Evolutionary conservation across 2,329 filamentous ascomycete genomes (phyloP), one percentile per base, ranked within the genome.

Genomic region (Colletotrichum sp.): DNA sequence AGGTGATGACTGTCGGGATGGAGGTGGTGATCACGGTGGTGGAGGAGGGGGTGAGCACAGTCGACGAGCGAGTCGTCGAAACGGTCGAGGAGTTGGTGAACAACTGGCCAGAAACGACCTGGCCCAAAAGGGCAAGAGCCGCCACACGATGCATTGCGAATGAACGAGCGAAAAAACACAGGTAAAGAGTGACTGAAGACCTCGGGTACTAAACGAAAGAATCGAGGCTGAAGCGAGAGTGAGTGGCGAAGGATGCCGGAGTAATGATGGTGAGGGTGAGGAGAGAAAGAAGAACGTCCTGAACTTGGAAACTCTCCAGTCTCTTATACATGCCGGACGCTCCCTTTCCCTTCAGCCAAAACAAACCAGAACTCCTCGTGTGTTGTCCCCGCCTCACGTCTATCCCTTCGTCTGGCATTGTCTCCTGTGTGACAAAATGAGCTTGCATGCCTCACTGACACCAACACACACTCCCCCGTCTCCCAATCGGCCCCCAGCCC

Each of bases 171-270:
- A 71, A 63, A 72, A 75, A 69, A 62, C 57, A 34, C 72, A 75
- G 62, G 52, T 75, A 75, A 75, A 28, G 72, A 75, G 39, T 72
- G 72, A 75, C 72, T 75, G 13, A 59, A 44, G 24, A 72, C 72
- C 72, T 75, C 72, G 69, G 72, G 72, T 75, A 71, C 69, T 72
- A 49, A 75, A 75, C 72, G 72, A 75, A 44, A 52, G 72, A 75
- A 75, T 72, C 72, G 72, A 75, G 72, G 72, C 30, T 52, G 34
- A 44, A 71, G 67, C 62, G 72, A 44, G 63, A 63, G 72, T 30
- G 30, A 69, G 24, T 66, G 72, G 69, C 72, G 62, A 75, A 72
- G 55, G 72, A 72, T 75, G 69, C 60, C 72, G 62, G 55, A 67
- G 72, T 75, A 75, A 63, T 72, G 63, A 75, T 71, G 69, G 49